These are phyloP conservation scores for Periconia macrospinosa DNA, from an alignment of 2,329 filamentous ascomycete genomes.

Conservation along the genomic window DNA sequence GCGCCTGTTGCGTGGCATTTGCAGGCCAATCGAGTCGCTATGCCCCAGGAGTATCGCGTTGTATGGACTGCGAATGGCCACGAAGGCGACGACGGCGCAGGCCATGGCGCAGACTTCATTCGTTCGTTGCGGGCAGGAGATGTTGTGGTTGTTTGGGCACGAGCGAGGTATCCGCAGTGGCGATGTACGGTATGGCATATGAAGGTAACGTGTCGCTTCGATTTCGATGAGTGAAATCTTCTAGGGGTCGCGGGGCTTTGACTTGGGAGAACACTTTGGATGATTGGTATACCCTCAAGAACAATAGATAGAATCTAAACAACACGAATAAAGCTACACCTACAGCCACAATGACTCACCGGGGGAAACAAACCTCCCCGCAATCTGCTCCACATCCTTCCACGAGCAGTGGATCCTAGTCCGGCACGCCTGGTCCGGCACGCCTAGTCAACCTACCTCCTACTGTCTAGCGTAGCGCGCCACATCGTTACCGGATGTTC, in stretches of 20 bases:
- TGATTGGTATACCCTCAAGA: too few relatives aligned
- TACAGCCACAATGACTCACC: too few relatives aligned
- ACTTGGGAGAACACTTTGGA: too few relatives aligned
- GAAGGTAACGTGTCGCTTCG: slow-evolving; percentile 22
- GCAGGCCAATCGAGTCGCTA: slow-evolving; percentile 33
- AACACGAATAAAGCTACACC: too few relatives aligned
- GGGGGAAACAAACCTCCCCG: too few relatives aligned
- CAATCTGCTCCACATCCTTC: too few relatives aligned
- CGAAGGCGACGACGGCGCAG: slow-evolving; percentile 26
- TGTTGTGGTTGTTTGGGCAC: slow-evolving; percentile 31
- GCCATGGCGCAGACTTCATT: slow-evolving; percentile 30
- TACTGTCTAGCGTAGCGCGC: too few relatives aligned
- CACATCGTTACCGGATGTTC: too few relatives aligned
- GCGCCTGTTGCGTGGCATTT: slow-evolving; percentile 33
- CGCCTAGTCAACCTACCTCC: too few relatives aligned
- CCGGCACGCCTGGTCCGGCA: too few relatives aligned
- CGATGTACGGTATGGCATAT: slow-evolving; percentile 25
- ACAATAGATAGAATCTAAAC: too few relatives aligned
- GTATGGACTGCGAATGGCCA: slow-evolving; percentile 17
- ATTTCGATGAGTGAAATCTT: slow-evolving; percentile 10
- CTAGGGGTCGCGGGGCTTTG: not conserved
- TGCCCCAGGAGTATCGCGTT: slow-evolving; percentile 15
- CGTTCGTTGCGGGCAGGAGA: slow-evolving; percentile 28
- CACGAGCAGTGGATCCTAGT: too few relatives aligned
- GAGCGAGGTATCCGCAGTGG: slow-evolving; percentile 38